Conservation (phyloP, 106 monocot species). For the Phalaenopsis equestris region DNA sequence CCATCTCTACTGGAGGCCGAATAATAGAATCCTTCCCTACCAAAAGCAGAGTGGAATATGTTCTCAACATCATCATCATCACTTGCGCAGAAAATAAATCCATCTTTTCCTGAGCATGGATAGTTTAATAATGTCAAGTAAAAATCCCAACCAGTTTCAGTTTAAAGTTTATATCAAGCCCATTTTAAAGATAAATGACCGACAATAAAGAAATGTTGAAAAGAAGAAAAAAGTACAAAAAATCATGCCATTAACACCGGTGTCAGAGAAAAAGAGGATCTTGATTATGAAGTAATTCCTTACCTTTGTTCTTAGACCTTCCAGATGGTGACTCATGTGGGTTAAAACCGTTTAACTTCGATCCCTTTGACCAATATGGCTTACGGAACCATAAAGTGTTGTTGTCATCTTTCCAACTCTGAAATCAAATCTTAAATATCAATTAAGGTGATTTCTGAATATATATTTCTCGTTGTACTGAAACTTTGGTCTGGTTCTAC, state of each 20-base stretch:
- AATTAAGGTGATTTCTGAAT: not conserved
- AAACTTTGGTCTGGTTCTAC: not conserved
- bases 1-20: slow-evolving; percentile 46
- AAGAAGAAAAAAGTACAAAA: not conserved
- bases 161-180: not conserved
- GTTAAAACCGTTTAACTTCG: slow-evolving; percentile 33
- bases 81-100: slow-evolving; percentile 36
- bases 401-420: slow-evolving; percentile 70
- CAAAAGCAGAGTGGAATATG: slow-evolving; percentile 55
- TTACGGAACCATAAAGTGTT: slow-evolving; percentile 59
- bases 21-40: slow-evolving; percentile 28
- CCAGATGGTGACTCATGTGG: slow-evolving; percentile 22
- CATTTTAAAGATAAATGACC: not conserved
- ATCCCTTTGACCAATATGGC: slow-evolving; percentile 46
- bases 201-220: not conserved
- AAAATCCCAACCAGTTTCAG: not conserved
- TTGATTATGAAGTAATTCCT: slow-evolving; percentile 9
- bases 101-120: slow-evolving; percentile 27
- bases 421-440: slow-evolving; percentile 9
- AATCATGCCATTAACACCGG: not conserved
- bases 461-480: not conserved
- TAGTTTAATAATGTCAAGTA: not conserved
- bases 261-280: not conserved
- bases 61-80: slow-evolving; percentile 50
- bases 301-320: slow-evolving; percentile 37